Evolutionary conservation across 2,329 filamentous ascomycete species (phyloP).

Genomic region (Fusarium setosum): DNA sequence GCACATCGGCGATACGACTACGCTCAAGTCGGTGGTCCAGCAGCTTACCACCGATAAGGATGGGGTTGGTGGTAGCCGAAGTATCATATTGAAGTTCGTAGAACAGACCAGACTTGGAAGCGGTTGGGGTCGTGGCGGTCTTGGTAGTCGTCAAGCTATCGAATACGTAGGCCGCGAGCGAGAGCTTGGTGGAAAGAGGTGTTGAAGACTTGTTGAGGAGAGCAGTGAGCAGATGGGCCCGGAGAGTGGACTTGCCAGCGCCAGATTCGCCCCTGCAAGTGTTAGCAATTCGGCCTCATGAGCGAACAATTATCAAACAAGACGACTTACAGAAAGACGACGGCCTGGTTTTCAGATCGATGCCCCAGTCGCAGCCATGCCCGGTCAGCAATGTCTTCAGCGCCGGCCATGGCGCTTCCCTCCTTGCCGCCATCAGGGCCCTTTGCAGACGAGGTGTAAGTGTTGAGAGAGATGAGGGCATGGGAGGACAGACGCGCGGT

Average conservation of each 20-base stretch:
- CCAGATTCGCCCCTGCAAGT: conserved; percentile 86
- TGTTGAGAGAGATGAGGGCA: conserved; percentile 92
- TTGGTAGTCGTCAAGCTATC: conserved; percentile 97
- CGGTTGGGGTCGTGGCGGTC: conserved; percentile 92
- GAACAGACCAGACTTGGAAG: conserved; percentile 94
- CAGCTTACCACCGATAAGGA: conserved; percentile 92
- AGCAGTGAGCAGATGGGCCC: conserved; percentile 87
- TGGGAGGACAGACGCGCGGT: conserved; percentile 92
- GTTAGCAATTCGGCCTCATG: conserved; percentile 38
- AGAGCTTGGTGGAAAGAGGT: conserved; percentile 91
- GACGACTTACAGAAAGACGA: conserved; percentile 83
- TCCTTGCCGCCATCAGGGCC: conserved; percentile 92
- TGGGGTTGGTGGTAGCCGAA: conserved; percentile 82
- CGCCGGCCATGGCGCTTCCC: conserved; percentile 91
- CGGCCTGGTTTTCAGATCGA: conserved; percentile 91
- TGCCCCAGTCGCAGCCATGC: conserved; percentile 88
- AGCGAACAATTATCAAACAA: neutral
- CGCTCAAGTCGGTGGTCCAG: conserved; percentile 93
- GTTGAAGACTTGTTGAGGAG: conserved; percentile 92
- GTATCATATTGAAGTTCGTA: conserved; percentile 98
- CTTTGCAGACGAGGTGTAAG: conserved; percentile 88
- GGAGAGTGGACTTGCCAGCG: conserved; percentile 93
- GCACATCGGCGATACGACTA: conserved; percentile 90
- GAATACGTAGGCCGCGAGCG: conserved; percentile 93
- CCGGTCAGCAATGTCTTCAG: conserved; percentile 89